Percentiles rank a stretch among this genome's conserved stretches.
phyloP scores from a whole-genome alignment of 768 basidiomycete genomes.

The Tricholoma bakamatsutake region DNA sequence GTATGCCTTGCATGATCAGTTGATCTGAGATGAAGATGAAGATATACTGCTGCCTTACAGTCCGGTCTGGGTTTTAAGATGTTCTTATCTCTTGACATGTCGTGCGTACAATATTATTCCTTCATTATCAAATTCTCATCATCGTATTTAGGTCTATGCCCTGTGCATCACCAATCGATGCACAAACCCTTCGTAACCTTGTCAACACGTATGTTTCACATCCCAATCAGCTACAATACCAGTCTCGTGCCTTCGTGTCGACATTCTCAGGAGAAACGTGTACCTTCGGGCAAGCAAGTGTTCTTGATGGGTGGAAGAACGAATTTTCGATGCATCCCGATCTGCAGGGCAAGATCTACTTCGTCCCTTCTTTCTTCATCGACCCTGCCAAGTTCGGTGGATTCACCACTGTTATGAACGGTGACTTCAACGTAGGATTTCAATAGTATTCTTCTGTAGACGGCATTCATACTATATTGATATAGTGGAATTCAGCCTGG shows the following conservation, averaged over 20 bases:
- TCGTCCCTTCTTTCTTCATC: constrained; percentile 68
- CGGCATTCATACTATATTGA: constrained; percentile 8
- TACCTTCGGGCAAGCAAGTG: constrained; percentile 52
- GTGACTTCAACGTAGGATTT: constrained; percentile 50
- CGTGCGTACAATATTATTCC: constrained; percentile 34
- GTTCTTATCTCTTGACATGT: constrained; percentile 78
- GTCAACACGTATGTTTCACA: constrained; percentile 48
- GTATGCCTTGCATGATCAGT: not conserved
- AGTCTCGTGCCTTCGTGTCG: constrained; percentile 49
- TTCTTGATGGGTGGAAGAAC: constrained; percentile 49
- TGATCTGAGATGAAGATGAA: constrained; percentile 14
- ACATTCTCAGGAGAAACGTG: constrained; percentile 71
- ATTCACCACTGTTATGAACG: constrained; percentile 46
- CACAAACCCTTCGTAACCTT: constrained; percentile 42
- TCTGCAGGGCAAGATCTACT: constrained; percentile 46
- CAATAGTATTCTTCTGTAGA: not conserved
- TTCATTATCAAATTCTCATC: not conserved
- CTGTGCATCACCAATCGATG: constrained; percentile 44
- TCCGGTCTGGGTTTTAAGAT: constrained; percentile 58
- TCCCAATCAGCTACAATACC: constrained; percentile 50
- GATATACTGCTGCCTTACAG: constrained; percentile 51
- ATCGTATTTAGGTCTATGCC: constrained; percentile 40
- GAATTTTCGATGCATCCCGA: constrained; percentile 45
- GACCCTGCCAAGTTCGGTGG: constrained; percentile 42
- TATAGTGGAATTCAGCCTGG: constrained; percentile 78